Evolutionary conservation across 805 yeast species (phyloP).

Genomic region (Zygoascus tannicola): DNA sequence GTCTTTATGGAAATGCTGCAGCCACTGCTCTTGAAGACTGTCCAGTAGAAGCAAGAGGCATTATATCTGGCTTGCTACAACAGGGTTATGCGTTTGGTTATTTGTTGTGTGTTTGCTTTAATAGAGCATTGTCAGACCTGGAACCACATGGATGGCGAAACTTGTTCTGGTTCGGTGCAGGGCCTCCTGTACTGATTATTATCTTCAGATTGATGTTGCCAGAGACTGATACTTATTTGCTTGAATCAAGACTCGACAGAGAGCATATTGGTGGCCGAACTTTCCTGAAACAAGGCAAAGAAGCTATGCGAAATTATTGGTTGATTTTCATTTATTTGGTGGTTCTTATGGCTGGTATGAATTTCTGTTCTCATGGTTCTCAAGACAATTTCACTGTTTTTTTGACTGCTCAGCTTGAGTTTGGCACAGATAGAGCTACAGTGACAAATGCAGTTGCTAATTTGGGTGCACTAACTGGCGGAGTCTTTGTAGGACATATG

Average conservation of each 20-base stretch:
- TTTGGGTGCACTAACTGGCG: constrained; percentile 61
- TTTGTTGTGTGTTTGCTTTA: constrained; percentile 54
- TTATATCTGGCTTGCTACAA: constrained; percentile 62
- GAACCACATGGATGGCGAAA: constrained; percentile 56
- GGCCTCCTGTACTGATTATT: constrained; percentile 50
- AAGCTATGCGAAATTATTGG: constrained; percentile 46
- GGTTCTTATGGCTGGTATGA: constrained; percentile 57
- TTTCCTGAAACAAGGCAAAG: constrained; percentile 27
- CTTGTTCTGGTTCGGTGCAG: constrained; percentile 66
- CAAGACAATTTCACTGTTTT: constrained; percentile 66
- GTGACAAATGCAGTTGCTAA: constrained; percentile 56
- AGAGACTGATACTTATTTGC: constrained; percentile 47
- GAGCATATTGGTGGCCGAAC: constrained; percentile 14
- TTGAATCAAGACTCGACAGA: constrained; percentile 22
- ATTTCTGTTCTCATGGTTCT: constrained; percentile 65
- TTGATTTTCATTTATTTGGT: constrained; percentile 48
- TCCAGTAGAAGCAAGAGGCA: constrained; percentile 49
- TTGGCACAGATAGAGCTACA: constrained; percentile 40
- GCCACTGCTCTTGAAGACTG: constrained; percentile 61
- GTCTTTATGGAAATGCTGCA: constrained; percentile 55
- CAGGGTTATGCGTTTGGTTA: constrained; percentile 74
- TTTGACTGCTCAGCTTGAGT: constrained; percentile 43
- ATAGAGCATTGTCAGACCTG: constrained; percentile 45
- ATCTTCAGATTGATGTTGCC: constrained; percentile 50
- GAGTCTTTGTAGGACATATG: constrained; percentile 47